These are phyloP conservation scores for Pouteria glomerata DNA, from an alignment of 148 eudicot genomes.

Conservation along the genomic window DNA sequence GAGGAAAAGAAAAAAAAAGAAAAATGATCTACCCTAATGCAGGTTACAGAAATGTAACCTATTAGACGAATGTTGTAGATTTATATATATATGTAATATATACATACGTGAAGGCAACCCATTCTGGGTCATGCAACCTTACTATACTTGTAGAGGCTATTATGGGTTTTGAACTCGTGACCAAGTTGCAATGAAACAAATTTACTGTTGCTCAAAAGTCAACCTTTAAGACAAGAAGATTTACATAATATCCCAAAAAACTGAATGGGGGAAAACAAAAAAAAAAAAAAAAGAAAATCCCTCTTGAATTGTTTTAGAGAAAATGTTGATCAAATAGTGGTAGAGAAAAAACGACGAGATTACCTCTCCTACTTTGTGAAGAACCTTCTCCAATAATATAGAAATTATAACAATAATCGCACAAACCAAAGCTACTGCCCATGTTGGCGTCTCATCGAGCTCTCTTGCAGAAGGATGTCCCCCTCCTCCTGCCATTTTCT, in stretches of 20 bases:
- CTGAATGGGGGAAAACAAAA: neutral
- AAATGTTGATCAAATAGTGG: neutral
- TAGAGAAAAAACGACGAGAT: neutral
- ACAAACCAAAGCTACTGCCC: constrained; percentile 78
- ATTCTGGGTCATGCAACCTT: too few relatives aligned
- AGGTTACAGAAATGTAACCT: neutral
- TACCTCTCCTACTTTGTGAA: constrained; percentile 58
- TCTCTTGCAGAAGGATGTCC: constrained; percentile 34
- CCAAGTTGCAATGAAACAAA: too few relatives aligned
- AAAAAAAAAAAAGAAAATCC: neutral
- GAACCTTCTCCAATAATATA: constrained; percentile 54
- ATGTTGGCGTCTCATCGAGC: constrained; percentile 80
- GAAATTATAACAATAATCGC: constrained; percentile 62
- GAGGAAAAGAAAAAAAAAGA: neutral
- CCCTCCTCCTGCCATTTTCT: constrained; percentile 31
- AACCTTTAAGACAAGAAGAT: neutral
- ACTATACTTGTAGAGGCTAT: too few relatives aligned
- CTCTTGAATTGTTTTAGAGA: too few relatives aligned
- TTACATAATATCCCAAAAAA: neutral
- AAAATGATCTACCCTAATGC: neutral
- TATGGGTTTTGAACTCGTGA: too few relatives aligned
- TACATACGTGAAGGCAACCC: too few relatives aligned
- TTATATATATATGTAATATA: too few relatives aligned
- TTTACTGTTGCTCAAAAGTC: too few relatives aligned
- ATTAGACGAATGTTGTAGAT: neutral